These are phyloP conservation scores for Colletotrichum sansevieriae DNA, from an alignment of 2,329 filamentous ascomycete species.

Conservation along the genomic window DNA sequence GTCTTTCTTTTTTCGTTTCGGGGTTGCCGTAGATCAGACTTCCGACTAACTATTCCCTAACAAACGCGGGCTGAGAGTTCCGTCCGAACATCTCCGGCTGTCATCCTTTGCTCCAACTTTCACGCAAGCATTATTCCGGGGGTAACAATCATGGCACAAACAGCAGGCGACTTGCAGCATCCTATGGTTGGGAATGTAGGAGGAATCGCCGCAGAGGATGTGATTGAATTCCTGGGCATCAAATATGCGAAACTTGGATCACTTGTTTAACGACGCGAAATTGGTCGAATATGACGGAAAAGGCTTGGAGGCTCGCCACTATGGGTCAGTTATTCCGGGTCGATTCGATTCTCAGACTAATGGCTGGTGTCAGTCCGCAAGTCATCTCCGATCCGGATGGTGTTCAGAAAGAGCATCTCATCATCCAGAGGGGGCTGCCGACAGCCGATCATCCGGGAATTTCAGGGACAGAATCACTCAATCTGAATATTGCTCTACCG, in stretches of 20 bases:
- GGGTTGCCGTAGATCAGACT: too few relatives aligned
- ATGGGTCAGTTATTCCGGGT: slow-evolving; percentile 48
- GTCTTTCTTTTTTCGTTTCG: too few relatives aligned
- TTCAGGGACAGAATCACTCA: slow-evolving; percentile 64
- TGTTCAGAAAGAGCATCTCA: slow-evolving; percentile 59
- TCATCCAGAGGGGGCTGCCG: slow-evolving; percentile 63
- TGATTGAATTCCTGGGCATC: slow-evolving; percentile 44
- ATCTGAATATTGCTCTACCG: slow-evolving; percentile 65
- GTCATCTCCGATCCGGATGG: slow-evolving; percentile 55
- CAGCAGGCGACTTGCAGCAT: neutral
- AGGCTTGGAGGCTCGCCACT: slow-evolving; percentile 48
- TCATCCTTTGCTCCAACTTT: too few relatives aligned
- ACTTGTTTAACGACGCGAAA: slow-evolving; percentile 41
- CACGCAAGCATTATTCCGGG: too few relatives aligned
- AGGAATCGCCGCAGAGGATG: slow-evolving; percentile 10
- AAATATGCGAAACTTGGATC: slow-evolving; percentile 43
- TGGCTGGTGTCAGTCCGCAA: slow-evolving; percentile 47
- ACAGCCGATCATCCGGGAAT: slow-evolving; percentile 50
- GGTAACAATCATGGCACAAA: neutral
- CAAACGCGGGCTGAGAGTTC: too few relatives aligned
- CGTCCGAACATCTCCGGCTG: too few relatives aligned
- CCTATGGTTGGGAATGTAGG: slow-evolving; percentile 26
- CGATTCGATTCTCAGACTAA: neutral
- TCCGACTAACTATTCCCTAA: too few relatives aligned
- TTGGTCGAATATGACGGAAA: slow-evolving; percentile 29